Base-by-base conservation (phyloP, 2,329 filamentous ascomycete species). In the Trichoderma koningiopsis region DNA sequence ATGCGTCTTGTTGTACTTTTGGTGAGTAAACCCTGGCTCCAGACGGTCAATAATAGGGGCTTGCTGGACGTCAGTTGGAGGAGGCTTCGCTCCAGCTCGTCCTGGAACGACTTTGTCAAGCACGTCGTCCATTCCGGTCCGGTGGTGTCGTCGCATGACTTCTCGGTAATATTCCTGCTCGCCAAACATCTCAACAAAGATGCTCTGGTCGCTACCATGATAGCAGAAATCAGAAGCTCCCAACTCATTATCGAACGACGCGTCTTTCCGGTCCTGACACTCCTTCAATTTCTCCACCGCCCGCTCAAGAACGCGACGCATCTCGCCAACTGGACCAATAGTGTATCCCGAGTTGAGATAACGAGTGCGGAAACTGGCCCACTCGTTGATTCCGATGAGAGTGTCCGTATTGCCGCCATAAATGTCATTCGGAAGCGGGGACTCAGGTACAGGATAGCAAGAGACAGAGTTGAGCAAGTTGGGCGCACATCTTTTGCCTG, bases 131-230 rank as follows among this genome's bases (percentile, higher is more conserved):
- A 72, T 43, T 0, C 56, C 31, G 13, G 61, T 71, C 47, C 74
- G 73, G 62, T 76, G 72, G 14, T 73, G 72, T 5, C 75, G 75
- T 16, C 76, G 73, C 73, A 77, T 75, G 49, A 73, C 72, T 40
- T 77, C 76, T 49, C 76, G 75, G 43, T 76, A 74, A 65, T 73
- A 75, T 69, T 77, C 76, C 35, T 77, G 76, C 71, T 76, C 73
- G 31, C 75, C 76, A 53, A 74, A 74, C 62, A 77, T 76, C 66
- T 75, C 75, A 61, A 71, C 71, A 68, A 76, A 77, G 69, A 78
- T 72, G 68, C 72, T 72, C 70, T 78, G 76, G 61, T 78, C 76
- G 56, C 73, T 76, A 3, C 75, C 76, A 10, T 49, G 53, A 60
- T 75, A 74, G 69, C 74, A 76, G 27, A 67, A 33, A 35, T 74